Evolutionary conservation across 2,329 filamentous ascomycete genomes (phyloP).

Genomic region (Fusarium gaditjirri): DNA sequence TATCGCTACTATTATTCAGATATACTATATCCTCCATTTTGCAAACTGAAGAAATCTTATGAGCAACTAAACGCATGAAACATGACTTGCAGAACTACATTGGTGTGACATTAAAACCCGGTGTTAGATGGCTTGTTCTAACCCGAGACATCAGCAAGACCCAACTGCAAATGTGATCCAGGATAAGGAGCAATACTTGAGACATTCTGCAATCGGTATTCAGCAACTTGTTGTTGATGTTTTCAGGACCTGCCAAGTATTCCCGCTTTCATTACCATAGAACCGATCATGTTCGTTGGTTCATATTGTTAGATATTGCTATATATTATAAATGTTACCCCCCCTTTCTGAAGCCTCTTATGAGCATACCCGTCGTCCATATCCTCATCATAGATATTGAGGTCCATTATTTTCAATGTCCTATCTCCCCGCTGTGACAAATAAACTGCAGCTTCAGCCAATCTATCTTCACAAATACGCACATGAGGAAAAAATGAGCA

Average conservation of each 20-base stretch:
- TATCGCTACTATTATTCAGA: background rate
- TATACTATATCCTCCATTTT: background rate
- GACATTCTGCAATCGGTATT: slow-evolving; percentile 19
- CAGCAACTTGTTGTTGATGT: background rate
- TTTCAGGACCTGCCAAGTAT: background rate
- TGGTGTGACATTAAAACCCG: background rate
- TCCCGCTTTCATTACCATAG: slow-evolving; percentile 7
- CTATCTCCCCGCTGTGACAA: background rate
- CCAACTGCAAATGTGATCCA: background rate
- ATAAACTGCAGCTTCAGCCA: background rate
- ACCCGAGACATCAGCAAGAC: slow-evolving; percentile 9
- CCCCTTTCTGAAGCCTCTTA: background rate
- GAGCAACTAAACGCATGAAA: background rate
- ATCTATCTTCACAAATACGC: background rate
- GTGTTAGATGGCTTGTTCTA: background rate
- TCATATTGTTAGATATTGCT: background rate
- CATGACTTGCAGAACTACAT: background rate
- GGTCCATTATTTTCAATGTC: background rate
- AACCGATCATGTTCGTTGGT: background rate
- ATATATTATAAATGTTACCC: background rate
- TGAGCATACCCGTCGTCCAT: background rate
- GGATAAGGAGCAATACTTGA: slow-evolving; percentile 5
- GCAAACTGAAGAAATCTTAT: background rate
- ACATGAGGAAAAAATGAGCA: background rate
- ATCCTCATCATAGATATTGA: background rate